Percentiles rank a stretch among this genome's conserved stretches.
phyloP scores from a whole-genome alignment of 768 basidiomycete genomes.

The Lactarius psammicola region DNA sequence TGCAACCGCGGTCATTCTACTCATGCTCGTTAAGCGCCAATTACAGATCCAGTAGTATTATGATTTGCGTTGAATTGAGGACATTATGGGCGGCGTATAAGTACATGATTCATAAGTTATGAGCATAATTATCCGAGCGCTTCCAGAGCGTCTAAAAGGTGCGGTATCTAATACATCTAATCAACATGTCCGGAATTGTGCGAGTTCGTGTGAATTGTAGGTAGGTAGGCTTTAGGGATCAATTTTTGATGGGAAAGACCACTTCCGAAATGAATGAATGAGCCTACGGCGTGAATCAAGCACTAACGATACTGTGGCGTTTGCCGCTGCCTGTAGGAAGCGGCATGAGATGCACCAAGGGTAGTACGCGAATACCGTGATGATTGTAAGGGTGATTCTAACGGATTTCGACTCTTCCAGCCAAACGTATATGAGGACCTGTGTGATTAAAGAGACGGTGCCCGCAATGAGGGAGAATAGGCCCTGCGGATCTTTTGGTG shows the following conservation, averaged over 20 bases:
- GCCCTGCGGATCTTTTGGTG: slow-evolving; percentile 10
- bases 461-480: slow-evolving; percentile 20
- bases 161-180: background rate
- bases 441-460: slow-evolving; percentile 5
- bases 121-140: background rate
- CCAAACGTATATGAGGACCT: slow-evolving; percentile 21
- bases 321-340: background rate
- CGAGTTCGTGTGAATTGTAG: background rate
- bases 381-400: slow-evolving; percentile 17
- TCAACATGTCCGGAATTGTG: background rate
- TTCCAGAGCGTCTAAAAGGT: slow-evolving; percentile 4
- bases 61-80: background rate
- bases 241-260: background rate
- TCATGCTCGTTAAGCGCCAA: background rate
- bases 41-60: background rate
- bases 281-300: background rate
- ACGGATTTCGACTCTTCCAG: slow-evolving; percentile 23
- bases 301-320: background rate
- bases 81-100: background rate
- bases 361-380: slow-evolving; percentile 14
- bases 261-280: background rate
- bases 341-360: slow-evolving; percentile 18
- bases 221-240: slow-evolving; percentile 1
- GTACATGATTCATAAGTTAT: slow-evolving; percentile 1
- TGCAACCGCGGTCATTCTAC: background rate